Evolutionary conservation across 306 rosid genomes (phyloP).

Genomic region (Comarum palustre): DNA sequence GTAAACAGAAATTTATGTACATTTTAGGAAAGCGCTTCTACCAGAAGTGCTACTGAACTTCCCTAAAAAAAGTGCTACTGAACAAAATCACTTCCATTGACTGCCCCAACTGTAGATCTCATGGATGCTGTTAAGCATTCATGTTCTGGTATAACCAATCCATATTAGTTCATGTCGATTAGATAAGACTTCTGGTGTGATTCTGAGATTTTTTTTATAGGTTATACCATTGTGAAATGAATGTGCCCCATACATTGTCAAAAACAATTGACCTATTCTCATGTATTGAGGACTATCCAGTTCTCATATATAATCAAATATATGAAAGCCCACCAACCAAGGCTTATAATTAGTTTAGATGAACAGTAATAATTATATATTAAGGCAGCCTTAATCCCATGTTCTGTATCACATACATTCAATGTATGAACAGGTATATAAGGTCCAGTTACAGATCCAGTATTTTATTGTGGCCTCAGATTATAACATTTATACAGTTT

Average conservation of each 20-base stretch:
- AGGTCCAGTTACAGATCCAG: conserved; percentile 1
- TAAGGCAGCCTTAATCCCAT: not conserved
- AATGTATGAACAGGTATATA: conserved; percentile 2
- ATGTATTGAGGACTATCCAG: not conserved
- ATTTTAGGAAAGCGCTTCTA: not conserved
- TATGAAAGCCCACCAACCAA: conserved; percentile 4
- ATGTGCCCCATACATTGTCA: not conserved
- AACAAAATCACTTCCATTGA: not conserved
- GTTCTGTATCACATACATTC: not conserved
- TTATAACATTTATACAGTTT: not conserved
- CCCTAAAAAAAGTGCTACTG: not conserved
- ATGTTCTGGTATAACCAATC: not conserved
- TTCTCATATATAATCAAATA: not conserved
- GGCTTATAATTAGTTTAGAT: not conserved
- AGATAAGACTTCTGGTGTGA: not conserved
- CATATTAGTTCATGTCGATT: not conserved
- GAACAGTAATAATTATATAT: not conserved
- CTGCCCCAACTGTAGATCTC: not conserved
- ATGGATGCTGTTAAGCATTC: not conserved
- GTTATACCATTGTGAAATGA: not conserved
- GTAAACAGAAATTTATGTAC: not conserved
- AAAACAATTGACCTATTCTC: not conserved
- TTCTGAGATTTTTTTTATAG: conserved; percentile 2
- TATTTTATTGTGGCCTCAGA: not conserved
- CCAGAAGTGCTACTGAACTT: not conserved